Evolutionary conservation across 2,329 filamentous ascomycete species (phyloP), one percentile per base, ranked within the genome.

Genomic region (Rugonectria rugulosa): DNA sequence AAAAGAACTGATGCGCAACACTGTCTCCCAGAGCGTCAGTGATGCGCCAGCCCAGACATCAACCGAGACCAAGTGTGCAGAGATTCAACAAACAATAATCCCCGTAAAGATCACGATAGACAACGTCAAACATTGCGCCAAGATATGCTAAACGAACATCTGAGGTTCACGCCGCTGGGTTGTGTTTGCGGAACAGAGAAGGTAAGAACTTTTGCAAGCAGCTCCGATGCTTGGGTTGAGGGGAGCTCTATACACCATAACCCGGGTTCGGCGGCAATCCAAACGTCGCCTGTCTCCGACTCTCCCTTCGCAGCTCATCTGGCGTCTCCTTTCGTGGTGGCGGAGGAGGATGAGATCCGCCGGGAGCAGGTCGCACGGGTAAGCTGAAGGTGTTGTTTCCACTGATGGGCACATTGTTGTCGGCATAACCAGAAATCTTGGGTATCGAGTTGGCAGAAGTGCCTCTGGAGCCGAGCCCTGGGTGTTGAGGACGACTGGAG

Each of bases 331-430:
- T 85, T 63, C 81, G 79, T 31, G 81, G 80, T 31, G 82, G 85
- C n/a, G 85, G 81, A 17, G 87, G 81, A 43, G 85, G 85, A 26
- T 88, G 76, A 8, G 83, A 79, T 10, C 82, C 84, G 8, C 78
- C 82, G 3, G 87, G 85, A 24, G 81, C 86, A 38, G 83, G 80
- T 41, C 88, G 83, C 54, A 89, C 81, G 1, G 89, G 87, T 43
- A 92, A 76, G 29, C 81, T 83, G 51, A 88, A 88, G 3, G 82
- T 84, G 14, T 74, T 74, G 56, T 74, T 79, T 37, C 77, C 76
- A 62, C 79, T 81, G 49, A 75, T 69, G 49, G 72, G 74, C 26
- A 66, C 75, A 56, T 69, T 66, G 53, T 62, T 75, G 15, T 79
- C 77, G 2, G 73, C 62, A 24, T 75, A 75, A 17, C 70, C 69